A percentile compares a stretch with the other conserved stretches of the same genome.
phyloP scores from a whole-genome alignment of 306 rosid species.

The Alnus rubra region DNA sequence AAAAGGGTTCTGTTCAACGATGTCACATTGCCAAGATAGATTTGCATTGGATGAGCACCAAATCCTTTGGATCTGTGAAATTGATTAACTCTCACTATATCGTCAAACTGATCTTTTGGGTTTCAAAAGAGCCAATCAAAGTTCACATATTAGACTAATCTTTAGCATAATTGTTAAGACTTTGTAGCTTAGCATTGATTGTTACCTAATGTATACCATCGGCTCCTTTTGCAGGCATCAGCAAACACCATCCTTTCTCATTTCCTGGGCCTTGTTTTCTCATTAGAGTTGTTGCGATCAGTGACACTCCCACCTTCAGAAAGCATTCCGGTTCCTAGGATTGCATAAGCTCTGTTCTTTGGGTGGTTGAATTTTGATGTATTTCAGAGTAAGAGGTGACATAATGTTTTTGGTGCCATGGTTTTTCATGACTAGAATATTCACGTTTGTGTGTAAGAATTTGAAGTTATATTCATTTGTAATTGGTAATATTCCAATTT shows the following conservation, averaged over 20 bases:
- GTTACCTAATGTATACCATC: neutral
- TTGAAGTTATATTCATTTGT: too few species aligned
- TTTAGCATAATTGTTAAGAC: neutral
- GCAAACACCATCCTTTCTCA: constrained; percentile 96
- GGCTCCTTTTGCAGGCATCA: constrained; percentile 64
- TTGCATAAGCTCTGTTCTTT: constrained; percentile 43
- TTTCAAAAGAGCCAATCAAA: neutral
- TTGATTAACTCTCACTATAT: neutral
- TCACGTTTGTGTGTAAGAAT: too few species aligned
- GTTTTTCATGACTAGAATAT: neutral
- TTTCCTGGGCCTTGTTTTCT: constrained; percentile 86
- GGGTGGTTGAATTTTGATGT: neutral
- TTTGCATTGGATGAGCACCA: neutral
- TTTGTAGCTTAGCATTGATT: neutral
- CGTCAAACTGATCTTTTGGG: neutral
- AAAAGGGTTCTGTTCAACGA: neutral
- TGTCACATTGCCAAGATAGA: neutral
- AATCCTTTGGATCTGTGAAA: neutral
- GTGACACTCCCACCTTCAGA: constrained; percentile 76
- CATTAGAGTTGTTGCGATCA: constrained; percentile 84
- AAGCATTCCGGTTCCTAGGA: constrained; percentile 52
- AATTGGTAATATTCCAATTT: too few species aligned
- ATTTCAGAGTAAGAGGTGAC: neutral
- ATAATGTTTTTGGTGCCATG: neutral
- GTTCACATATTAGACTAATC: neutral